A percentile compares a stretch with the other conserved stretches of the same genome.
These are phyloP conservation scores for Escovopsis weberi DNA, from an alignment of 2,329 filamentous ascomycete species.

Conservation along the genomic window DNA sequence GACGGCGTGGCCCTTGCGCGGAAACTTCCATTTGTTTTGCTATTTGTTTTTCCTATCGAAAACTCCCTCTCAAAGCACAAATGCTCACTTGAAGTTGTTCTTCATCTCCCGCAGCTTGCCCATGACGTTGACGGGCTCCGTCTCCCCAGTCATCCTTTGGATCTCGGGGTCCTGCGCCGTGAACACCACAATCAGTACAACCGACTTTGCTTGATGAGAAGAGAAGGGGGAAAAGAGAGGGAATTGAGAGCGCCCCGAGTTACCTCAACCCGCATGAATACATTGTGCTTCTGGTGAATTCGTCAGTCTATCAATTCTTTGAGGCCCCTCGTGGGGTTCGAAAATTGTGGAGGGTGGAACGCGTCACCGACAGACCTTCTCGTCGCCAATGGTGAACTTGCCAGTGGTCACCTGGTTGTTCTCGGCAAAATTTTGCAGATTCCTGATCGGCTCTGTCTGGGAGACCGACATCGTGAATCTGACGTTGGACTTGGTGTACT, in stretches of 20 bases:
- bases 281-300: slow-evolving; percentile 63
- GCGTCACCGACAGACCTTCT: slow-evolving; percentile 52
- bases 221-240: not conserved
- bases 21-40: too few relatives aligned
- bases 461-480: slow-evolving; percentile 70
- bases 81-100: slow-evolving; percentile 53
- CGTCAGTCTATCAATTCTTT: slow-evolving; percentile 1
- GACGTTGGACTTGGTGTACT: slow-evolving; percentile 96
- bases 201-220: too few relatives aligned
- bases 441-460: slow-evolving; percentile 61
- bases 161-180: slow-evolving; percentile 57
- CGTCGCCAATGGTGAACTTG: slow-evolving; percentile 90
- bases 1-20: too few relatives aligned
- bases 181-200: not conserved
- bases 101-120: slow-evolving; percentile 78
- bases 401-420: slow-evolving; percentile 81
- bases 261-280: slow-evolving; percentile 83
- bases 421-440: slow-evolving; percentile 61
- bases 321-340: not conserved
- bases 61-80: not conserved
- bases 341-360: not conserved
- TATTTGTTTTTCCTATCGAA: not conserved
- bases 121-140: slow-evolving; percentile 73
- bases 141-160: slow-evolving; percentile 71
- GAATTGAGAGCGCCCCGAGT: slow-evolving; percentile 17